Percentiles rank a stretch among this genome's conserved stretches.
Evolutionary conservation across 208 protist genomes (phyloP).

Genomic region (Wallacemonas collosoma): DNA sequence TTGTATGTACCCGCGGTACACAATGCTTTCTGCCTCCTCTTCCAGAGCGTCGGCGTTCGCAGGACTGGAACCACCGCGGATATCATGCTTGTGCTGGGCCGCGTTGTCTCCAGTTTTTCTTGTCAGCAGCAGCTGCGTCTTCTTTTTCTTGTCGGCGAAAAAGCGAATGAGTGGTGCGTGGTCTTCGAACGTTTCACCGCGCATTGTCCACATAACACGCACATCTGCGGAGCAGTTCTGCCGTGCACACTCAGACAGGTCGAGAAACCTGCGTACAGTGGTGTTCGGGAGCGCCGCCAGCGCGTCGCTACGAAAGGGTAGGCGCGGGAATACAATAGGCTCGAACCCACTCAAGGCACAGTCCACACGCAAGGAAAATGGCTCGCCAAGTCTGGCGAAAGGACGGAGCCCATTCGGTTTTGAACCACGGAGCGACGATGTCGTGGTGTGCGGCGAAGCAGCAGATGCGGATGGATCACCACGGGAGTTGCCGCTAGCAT

Average conservation of each 20-base stretch:
- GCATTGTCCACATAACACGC: slow-evolving; percentile 29
- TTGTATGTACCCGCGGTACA: slow-evolving; percentile 58
- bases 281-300: slow-evolving; percentile 6
- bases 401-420: slow-evolving; percentile 17
- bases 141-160: slow-evolving; percentile 29
- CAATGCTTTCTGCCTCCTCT: background rate
- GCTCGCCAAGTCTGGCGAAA: slow-evolving; percentile 25
- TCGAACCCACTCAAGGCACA: slow-evolving; percentile 29
- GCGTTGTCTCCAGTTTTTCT: background rate
- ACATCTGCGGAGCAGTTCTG: slow-evolving; percentile 29
- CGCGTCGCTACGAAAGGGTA: slow-evolving; percentile 27
- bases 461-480: background rate
- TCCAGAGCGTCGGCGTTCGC: background rate
- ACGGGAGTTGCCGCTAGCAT: no score
- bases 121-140: slow-evolving; percentile 30
- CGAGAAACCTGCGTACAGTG: slow-evolving; percentile 9
- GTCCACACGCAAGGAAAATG: slow-evolving; percentile 28
- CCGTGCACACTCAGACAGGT: slow-evolving; percentile 21
- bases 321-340: slow-evolving; percentile 25
- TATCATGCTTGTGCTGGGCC: slow-evolving; percentile 1
- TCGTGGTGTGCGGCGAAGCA: background rate
- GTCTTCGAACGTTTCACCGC: slow-evolving; percentile 30
- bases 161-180: slow-evolving; percentile 33
- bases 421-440: background rate
- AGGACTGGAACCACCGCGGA: background rate